Evolutionary conservation across 495 filamentous ascomycete species (phyloP).

Genomic region (Lasiosphaeris hirsuta): DNA sequence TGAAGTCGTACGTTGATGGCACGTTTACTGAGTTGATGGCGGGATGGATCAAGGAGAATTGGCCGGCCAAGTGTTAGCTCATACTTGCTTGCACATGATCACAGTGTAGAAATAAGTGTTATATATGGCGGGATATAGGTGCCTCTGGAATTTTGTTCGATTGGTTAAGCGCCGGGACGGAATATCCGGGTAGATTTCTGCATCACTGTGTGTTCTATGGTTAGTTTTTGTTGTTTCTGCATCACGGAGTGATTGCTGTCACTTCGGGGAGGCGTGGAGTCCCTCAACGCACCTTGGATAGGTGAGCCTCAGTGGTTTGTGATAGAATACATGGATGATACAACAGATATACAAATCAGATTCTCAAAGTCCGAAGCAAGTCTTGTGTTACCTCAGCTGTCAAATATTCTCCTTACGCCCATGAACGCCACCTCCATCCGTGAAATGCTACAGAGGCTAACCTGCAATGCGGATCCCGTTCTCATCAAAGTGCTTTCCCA

Average conservation of each 20-base stretch:
- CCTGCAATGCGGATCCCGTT: background rate
- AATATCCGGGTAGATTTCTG: no score
- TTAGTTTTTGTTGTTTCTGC: no score
- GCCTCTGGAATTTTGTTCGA: background rate
- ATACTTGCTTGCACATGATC: background rate
- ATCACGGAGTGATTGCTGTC: no score
- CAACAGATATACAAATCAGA: no score
- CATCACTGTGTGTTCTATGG: no score
- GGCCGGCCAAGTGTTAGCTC: constrained; percentile 52
- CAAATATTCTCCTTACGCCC: constrained; percentile 8
- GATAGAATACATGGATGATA: no score
- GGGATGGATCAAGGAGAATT: constrained; percentile 76
- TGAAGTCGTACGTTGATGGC: constrained; percentile 61
- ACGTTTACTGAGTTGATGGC: constrained; percentile 73
- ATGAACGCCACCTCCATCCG: constrained; percentile 19
- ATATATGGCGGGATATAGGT: background rate
- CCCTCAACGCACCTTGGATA: no score
- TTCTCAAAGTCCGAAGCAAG: no score
- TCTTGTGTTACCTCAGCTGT: no score
- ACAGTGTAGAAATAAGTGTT: background rate
- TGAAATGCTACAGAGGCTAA: constrained; percentile 20
- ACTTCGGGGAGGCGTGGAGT: no score
- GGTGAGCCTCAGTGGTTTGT: no score
- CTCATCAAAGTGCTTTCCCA: no score
- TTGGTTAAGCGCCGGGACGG: background rate